These are phyloP conservation scores for Borovskyia barvae DNA, from an alignment of 208 protist genomes.

Conservation along the genomic window DNA sequence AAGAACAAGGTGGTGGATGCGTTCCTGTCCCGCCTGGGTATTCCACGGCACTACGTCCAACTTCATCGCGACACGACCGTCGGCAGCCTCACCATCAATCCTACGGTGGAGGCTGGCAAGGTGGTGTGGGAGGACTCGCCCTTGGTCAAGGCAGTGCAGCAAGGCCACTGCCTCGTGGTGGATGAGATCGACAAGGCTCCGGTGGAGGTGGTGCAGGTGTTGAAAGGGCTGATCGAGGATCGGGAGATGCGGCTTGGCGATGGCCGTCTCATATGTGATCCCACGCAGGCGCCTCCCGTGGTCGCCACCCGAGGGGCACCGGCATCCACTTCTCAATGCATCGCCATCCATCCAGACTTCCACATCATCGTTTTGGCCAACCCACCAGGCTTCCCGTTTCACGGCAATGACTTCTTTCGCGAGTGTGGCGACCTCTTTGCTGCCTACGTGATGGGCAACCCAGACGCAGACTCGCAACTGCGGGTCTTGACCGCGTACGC, in stretches of 20 bases:
- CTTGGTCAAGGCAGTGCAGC: constrained; percentile 89
- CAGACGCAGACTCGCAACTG: constrained; percentile 82
- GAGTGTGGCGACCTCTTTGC: constrained; percentile 92
- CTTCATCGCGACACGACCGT: constrained; percentile 94
- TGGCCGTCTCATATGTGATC: constrained; percentile 63
- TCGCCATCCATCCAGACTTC: constrained; percentile 78
- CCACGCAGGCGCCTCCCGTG: constrained; percentile 13
- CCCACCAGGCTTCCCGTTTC: constrained; percentile 92
- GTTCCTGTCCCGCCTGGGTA: constrained; percentile 82
- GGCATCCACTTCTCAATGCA: constrained; percentile 13
- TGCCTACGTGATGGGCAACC: constrained; percentile 92
- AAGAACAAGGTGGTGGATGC: constrained; percentile 96
- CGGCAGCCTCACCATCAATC: constrained; percentile 88
- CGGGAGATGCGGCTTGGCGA: constrained; percentile 83
- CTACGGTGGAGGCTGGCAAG: constrained; percentile 80
- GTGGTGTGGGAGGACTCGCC: constrained; percentile 93
- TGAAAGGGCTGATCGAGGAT: constrained; percentile 89
- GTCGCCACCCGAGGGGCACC: neutral
- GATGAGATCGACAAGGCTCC: constrained; percentile 97
- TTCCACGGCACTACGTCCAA: constrained; percentile 95
- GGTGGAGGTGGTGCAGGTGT: constrained; percentile 89
- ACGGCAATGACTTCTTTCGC: constrained; percentile 94
- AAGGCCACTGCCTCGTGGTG: constrained; percentile 93
- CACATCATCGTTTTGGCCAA: constrained; percentile 88
- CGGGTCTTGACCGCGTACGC: constrained; percentile 67